Evolutionary conservation across 805 yeast genomes (phyloP).

Genomic region (Candida morakotiae): DNA sequence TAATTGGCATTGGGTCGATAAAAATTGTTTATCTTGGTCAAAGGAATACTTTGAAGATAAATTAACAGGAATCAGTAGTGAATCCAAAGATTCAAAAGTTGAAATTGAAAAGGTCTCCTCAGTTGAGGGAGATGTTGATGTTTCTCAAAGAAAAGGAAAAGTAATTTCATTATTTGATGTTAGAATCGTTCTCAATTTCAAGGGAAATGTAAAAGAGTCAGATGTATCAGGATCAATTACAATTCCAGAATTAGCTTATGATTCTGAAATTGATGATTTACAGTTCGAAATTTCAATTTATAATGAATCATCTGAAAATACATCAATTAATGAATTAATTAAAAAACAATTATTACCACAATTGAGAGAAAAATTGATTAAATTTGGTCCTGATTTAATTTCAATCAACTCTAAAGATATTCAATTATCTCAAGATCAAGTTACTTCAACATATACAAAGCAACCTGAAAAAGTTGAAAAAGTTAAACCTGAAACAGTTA

Average conservation of each 20-base stretch:
- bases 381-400: conserved; percentile 78
- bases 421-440: conserved; percentile 58
- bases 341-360: conserved; percentile 60
- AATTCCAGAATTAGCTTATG: conserved; percentile 92
- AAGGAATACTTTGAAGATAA: conserved; percentile 65
- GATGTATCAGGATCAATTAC: conserved; percentile 66
- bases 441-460: conserved; percentile 36
- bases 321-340: conserved; percentile 49
- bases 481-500: conserved; percentile 5
- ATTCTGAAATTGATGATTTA: conserved; percentile 77
- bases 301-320: conserved; percentile 45
- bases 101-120: conserved; percentile 45
- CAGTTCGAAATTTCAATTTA: conserved; percentile 76
- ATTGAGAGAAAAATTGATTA: conserved; percentile 53
- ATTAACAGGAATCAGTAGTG: conserved; percentile 46
- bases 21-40: conserved; percentile 93
- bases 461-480: conserved; percentile 29
- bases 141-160: conserved; percentile 94
- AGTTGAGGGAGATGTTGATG: conserved; percentile 95
- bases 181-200: conserved; percentile 56
- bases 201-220: conserved; percentile 38
- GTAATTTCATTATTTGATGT: conserved; percentile 89
- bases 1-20: conserved; percentile 99
- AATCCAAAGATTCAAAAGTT: conserved; percentile 28
- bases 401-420: conserved; percentile 76